Conservation (phyloP, 1,139 yeast genomes). For the Eremothecium coryli region DNA sequence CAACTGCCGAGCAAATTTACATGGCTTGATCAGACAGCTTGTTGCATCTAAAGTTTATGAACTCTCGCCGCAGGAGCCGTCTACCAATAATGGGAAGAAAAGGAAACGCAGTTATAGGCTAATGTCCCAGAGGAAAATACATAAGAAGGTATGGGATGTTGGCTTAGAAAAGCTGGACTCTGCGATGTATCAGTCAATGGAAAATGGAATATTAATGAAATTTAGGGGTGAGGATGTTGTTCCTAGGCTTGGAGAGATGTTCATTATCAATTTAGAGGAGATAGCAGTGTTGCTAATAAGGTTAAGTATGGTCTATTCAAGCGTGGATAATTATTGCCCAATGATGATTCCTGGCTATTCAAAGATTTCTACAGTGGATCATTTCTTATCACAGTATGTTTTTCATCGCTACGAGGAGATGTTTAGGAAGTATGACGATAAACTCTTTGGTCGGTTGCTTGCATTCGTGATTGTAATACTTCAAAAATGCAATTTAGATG, state of each 20-base stretch:
- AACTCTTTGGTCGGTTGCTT: background rate
- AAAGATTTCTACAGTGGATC: slow-evolving; percentile 1
- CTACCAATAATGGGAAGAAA: background rate
- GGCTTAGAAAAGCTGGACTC: background rate
- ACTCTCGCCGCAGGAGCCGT: background rate
- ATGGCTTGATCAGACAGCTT: background rate
- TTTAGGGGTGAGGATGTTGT: background rate
- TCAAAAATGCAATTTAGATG: background rate
- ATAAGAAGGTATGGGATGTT: slow-evolving; percentile 2
- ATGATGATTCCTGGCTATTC: slow-evolving; percentile 3
- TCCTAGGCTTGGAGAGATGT: background rate
- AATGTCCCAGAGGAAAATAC: background rate
- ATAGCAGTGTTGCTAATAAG: background rate
- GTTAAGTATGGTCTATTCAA: background rate
- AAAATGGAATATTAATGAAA: background rate
- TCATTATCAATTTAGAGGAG: background rate
- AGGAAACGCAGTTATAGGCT: slow-evolving; percentile 1
- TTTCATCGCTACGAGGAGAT: slow-evolving; percentile 1
- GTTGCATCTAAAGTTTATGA: background rate
- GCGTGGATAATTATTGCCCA: slow-evolving; percentile 2
- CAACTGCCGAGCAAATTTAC: background rate
- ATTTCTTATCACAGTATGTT: slow-evolving; percentile 1
- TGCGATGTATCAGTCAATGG: background rate
- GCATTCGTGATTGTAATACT: background rate
- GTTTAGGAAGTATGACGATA: background rate